Evolutionary conservation across 352 stramenopile genomes (phyloP).

Genomic region (Aphanomyces stellatus): DNA sequence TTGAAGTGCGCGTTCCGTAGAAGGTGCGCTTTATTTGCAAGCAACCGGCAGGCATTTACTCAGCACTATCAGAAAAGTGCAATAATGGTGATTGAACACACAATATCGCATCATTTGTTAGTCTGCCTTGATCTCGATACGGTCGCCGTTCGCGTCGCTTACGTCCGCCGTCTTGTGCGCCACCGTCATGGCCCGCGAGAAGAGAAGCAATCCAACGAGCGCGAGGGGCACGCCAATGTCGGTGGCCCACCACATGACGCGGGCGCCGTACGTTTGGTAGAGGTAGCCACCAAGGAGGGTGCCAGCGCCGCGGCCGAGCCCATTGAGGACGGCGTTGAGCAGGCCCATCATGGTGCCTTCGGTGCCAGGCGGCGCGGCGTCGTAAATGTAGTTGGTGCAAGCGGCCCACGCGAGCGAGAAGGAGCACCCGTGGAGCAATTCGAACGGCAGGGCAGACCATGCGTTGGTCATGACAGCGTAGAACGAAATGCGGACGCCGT

Average conservation of each 20-base stretch:
- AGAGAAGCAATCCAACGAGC: slow-evolving; percentile 39
- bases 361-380: slow-evolving; percentile 41
- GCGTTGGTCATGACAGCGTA: slow-evolving; percentile 72
- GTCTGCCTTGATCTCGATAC: no score
- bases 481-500: slow-evolving; percentile 60
- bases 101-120: no score
- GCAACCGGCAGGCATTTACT: no score
- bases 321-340: slow-evolving; percentile 68
- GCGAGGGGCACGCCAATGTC: slow-evolving; percentile 57
- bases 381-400: slow-evolving; percentile 70
- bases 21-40: no score
- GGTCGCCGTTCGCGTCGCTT: no score
- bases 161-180: no score
- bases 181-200: slow-evolving; percentile 23
- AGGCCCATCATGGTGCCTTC: slow-evolving; percentile 70
- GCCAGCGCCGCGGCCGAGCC: slow-evolving; percentile 46
- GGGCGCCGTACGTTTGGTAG: slow-evolving; percentile 58
- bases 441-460: slow-evolving; percentile 68
- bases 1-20: no score
- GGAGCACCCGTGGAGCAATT: slow-evolving; percentile 66
- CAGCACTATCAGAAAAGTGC: no score
- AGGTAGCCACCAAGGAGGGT: slow-evolving; percentile 69
- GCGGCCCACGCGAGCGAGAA: slow-evolving; percentile 69
- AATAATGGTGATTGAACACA: no score
- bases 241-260: slow-evolving; percentile 58